Percentiles rank a stretch among this genome's conserved stretches.
Evolutionary conservation across 345 rosid genomes (phyloP).

Genomic region (Camelina sativa): DNA sequence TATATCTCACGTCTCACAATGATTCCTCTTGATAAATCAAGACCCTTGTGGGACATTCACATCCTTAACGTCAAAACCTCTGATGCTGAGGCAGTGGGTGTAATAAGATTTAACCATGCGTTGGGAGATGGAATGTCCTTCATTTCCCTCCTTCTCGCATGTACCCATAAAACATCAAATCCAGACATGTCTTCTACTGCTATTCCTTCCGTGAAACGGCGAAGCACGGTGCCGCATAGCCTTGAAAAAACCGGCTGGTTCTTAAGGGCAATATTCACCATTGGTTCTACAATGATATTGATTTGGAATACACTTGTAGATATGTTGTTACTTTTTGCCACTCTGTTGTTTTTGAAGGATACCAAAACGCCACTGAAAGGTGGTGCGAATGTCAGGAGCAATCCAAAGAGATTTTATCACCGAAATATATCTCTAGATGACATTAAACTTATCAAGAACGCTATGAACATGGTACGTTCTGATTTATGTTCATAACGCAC

Average conservation of each 20-base stretch:
- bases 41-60: constrained; percentile 76
- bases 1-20: constrained; percentile 62
- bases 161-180: no score
- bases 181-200: constrained; percentile 47
- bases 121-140: no score
- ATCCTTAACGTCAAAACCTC: no score
- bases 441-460: no score
- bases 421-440: no score
- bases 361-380: constrained; percentile 58
- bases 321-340: constrained; percentile 46
- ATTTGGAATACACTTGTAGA: constrained; percentile 65
- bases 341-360: constrained; percentile 53
- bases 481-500: no score
- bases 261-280: constrained; percentile 40
- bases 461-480: no score
- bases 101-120: no score
- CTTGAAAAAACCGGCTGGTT: constrained; percentile 20
- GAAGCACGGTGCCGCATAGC: background rate
- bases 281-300: constrained; percentile 46
- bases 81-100: no score
- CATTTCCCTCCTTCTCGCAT: no score
- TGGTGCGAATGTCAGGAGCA: background rate
- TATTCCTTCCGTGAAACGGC: constrained; percentile 48
- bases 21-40: constrained; percentile 58
- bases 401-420: no score